These are phyloP conservation scores for Neobulgaria alba DNA, from an alignment of 2,329 filamentous ascomycete species.

Conservation along the genomic window DNA sequence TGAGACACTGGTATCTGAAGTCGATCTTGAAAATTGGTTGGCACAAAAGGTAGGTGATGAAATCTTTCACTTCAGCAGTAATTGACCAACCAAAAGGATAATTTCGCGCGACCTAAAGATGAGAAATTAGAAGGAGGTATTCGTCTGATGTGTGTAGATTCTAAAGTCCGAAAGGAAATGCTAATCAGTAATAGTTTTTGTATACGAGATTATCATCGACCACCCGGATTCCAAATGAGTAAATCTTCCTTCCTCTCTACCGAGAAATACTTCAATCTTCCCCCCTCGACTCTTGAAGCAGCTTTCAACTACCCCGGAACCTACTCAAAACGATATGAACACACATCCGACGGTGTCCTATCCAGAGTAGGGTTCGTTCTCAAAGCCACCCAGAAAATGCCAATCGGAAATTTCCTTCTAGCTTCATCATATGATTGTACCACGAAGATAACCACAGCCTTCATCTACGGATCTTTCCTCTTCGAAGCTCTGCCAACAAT, in stretches of 20 bases:
- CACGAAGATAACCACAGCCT: conserved; percentile 2
- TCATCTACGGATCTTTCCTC: conserved; percentile 2
- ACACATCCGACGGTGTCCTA: not conserved
- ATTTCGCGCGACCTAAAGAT: not conserved
- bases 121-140: conserved; percentile 1
- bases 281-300: conserved; percentile 1
- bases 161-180: not conserved
- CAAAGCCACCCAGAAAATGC: conserved; percentile 5
- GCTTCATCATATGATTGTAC: conserved; percentile 1
- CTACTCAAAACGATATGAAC: not conserved
- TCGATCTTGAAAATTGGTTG: not conserved
- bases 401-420: conserved; percentile 1
- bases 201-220: not conserved
- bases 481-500: not conserved
- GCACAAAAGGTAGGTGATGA: not conserved
- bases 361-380: conserved; percentile 1
- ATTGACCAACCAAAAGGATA: not conserved
- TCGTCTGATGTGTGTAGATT: not conserved
- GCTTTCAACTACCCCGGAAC: conserved; percentile 1
- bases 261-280: not conserved
- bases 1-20: not conserved
- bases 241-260: conserved; percentile 1
- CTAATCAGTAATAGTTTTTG: conserved; percentile 1
- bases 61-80: not conserved
- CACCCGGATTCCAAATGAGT: conserved; percentile 4